Evolutionary conservation across 345 rosid species (phyloP), one percentile per base, ranked within the genome.

Genomic region (Cardiospermum halicacabum): DNA sequence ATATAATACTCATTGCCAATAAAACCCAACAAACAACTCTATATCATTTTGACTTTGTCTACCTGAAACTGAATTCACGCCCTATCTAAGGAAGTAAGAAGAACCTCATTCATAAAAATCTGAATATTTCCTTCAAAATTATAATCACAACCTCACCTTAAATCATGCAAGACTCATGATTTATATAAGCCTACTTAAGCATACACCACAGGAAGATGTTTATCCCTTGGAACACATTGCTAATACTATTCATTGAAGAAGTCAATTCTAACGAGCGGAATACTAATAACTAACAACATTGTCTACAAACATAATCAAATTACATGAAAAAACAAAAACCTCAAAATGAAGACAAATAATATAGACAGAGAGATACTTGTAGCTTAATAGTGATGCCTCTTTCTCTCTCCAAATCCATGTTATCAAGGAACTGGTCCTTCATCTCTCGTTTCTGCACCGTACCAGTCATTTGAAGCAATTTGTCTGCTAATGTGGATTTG

Each of bases 341-440:
- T n/a, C n/a, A n/a, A 5, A 43, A 15, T n/a, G n/a, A 21, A 43
- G 2, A 6, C 49, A 18, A 43, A 0, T 15, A 43, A 60, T 2
- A 0, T 16, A 7, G 3, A 42, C 9, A 15, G 12, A 19, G 28
- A 32, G 42, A 34, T 22, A 30, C 98, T 91, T 93, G 99, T 16
- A 94, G 84, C 72, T 94, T 94, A 76, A 94, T 94, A 0, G 97
- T 94, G 61, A 94, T 94, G 88, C 99, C 99, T 56, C 99, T 78
- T 73, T 94, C 97, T 67, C 99, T 82, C 82, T 91, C 99, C 80
- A 94, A 89, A 72, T 94, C 99, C 97, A 94, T 94, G 63, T 84
- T 94, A 78, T 94, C 99, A 43, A 94, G 92, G 71, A 90, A 94
- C 84, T 94, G 99, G 1, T 87, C 96, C 84, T 94, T 88, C 99